These are phyloP conservation scores for Juglanconis sp. DNA, from an alignment of 2,329 filamentous ascomycete species.

Conservation along the genomic window DNA sequence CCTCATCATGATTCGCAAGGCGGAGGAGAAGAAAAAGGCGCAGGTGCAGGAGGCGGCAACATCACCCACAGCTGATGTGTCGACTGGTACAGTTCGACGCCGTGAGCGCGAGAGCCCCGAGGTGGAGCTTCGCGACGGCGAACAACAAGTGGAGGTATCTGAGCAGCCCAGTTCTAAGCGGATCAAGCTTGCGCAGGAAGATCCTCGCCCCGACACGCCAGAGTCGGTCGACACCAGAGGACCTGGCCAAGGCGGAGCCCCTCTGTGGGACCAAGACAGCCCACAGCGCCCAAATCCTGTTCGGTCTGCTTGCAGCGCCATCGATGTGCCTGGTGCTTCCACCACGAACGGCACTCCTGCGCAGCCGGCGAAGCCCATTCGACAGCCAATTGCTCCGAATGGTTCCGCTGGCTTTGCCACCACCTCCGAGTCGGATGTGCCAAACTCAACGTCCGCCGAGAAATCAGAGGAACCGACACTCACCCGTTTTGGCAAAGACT, in stretches of 20 bases:
- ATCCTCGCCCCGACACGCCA: constrained; percentile 13
- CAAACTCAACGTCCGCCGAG: neutral
- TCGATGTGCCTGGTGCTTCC: neutral
- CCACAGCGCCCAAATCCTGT: too few species aligned
- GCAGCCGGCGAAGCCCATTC: constrained; percentile 1
- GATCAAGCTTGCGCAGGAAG: constrained; percentile 32
- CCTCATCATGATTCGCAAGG: constrained; percentile 47
- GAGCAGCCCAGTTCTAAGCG: constrained; percentile 39
- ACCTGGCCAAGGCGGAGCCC: neutral
- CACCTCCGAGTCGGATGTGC: neutral
- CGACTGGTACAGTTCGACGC: neutral
- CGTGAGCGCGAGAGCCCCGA: constrained; percentile 8
- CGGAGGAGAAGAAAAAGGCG: constrained; percentile 21
- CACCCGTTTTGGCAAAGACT: neutral
- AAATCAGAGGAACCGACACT: neutral
- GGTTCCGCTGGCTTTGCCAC: neutral
- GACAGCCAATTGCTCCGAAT: constrained; percentile 9
- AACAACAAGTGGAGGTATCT: constrained; percentile 39
- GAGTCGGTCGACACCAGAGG: neutral
- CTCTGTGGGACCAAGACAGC: neutral
- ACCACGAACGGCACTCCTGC: neutral
- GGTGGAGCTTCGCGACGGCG: constrained; percentile 29
- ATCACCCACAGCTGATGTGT: neutral
- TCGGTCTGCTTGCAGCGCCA: neutral
- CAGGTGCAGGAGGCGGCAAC: constrained; percentile 12